Conservation (phyloP, 129 eudicot species). For the Centella asiatica region DNA sequence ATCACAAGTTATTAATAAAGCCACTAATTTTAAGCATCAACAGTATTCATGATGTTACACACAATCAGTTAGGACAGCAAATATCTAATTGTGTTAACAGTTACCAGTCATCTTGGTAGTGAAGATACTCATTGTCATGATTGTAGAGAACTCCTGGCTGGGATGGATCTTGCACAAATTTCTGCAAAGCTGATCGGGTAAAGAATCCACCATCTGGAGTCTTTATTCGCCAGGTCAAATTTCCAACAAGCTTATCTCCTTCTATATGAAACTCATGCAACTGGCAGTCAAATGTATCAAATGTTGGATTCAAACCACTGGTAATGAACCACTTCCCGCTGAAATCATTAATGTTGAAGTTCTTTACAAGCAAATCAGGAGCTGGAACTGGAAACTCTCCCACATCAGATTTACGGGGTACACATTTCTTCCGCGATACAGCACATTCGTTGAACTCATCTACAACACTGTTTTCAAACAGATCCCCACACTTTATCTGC, state of each 20-base stretch:
- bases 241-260: constrained; percentile 61
- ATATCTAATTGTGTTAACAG: no score
- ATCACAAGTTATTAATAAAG: no score
- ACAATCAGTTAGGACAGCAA: background rate
- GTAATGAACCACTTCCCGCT: constrained; percentile 86
- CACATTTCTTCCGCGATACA: constrained; percentile 88
- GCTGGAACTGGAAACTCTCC: constrained; percentile 92
- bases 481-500: constrained; percentile 94
- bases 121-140: constrained; percentile 92
- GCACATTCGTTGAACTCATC: constrained; percentile 96
- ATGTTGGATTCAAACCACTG: constrained; percentile 86
- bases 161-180: constrained; percentile 72
- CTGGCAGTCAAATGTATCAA: constrained; percentile 79
- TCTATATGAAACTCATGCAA: constrained; percentile 80
- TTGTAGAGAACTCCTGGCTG: constrained; percentile 80
- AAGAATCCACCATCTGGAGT: constrained; percentile 87
- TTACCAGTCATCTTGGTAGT: constrained; percentile 87
- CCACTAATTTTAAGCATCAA: no score
- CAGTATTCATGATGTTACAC: background rate
- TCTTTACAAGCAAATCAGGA: constrained; percentile 53
- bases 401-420: constrained; percentile 84
- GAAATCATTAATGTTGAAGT: constrained; percentile 68
- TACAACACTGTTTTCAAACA: constrained; percentile 85
- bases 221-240: constrained; percentile 64
- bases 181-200: constrained; percentile 82